A percentile compares a stretch with the other conserved stretches of the same genome.
phyloP scores from a whole-genome alignment of 305 asterid species.

The Fraxinus sp. region DNA sequence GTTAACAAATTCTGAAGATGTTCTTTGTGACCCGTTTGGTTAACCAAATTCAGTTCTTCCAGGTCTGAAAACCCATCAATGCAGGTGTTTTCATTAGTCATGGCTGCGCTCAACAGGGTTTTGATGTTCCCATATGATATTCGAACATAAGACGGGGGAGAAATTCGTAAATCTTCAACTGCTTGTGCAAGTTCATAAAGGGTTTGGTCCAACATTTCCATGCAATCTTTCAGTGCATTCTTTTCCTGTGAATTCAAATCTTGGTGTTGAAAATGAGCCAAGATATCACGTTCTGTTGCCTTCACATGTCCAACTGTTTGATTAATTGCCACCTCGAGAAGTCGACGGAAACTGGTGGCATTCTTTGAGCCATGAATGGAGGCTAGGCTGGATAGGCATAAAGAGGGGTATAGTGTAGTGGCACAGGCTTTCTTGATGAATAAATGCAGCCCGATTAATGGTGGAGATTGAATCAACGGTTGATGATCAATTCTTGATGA shows the following conservation, averaged over 20 bases:
- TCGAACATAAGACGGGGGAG: constrained; percentile 23
- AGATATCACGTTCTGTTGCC: constrained; percentile 16
- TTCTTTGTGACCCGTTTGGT: constrained; percentile 26
- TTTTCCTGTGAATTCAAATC: constrained; percentile 34
- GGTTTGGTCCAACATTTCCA: constrained; percentile 62
- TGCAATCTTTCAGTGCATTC: constrained; percentile 52
- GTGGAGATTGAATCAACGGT: constrained; percentile 1
- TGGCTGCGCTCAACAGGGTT: constrained; percentile 70
- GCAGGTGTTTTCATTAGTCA: constrained; percentile 69
- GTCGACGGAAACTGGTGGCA: constrained; percentile 22
- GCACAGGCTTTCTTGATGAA: constrained; percentile 49
- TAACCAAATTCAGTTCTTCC: constrained; percentile 28
- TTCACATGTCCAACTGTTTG: constrained; percentile 33
- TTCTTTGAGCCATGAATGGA: constrained; percentile 25
- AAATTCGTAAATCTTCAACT: constrained; percentile 30
- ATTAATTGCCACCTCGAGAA: constrained; percentile 40
- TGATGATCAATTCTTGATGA: constrained; percentile 26
- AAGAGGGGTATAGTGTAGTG: constrained; percentile 42
- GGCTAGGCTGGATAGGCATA: constrained; percentile 43
- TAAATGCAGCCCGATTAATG: constrained; percentile 23
- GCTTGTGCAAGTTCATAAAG: constrained; percentile 46
- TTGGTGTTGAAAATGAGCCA: constrained; percentile 31
- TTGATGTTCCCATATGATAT: constrained; percentile 43
- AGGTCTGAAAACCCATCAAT: constrained; percentile 57
- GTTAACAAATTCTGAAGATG: constrained; percentile 40